Percentiles rank a stretch among this genome's conserved stretches.
Evolutionary conservation across 495 filamentous ascomycete genomes (phyloP).

Genomic region (Neurospora sp.): DNA sequence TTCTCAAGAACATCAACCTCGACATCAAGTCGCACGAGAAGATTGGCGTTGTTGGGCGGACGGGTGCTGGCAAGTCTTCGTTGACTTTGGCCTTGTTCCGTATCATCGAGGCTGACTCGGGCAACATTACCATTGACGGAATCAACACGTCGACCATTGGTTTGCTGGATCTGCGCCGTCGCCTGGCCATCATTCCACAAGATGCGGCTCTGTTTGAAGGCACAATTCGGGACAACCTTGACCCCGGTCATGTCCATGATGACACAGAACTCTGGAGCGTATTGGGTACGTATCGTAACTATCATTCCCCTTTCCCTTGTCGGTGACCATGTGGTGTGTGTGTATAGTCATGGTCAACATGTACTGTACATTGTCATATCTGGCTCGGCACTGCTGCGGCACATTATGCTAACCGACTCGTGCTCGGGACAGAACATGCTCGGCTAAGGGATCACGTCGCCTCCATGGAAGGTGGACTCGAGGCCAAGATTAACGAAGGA

Average conservation of each 20-base stretch:
- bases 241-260: constrained; percentile 89
- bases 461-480: constrained; percentile 79
- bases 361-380: not conserved
- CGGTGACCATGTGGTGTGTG: constrained; percentile 3
- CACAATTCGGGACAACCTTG: constrained; percentile 89
- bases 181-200: constrained; percentile 95
- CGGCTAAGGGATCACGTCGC: constrained; percentile 85
- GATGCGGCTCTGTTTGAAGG: constrained; percentile 97
- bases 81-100: constrained; percentile 89
- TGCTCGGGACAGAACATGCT: constrained; percentile 62
- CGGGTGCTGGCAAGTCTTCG: constrained; percentile 93
- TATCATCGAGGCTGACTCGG: constrained; percentile 78
- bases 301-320: constrained; percentile 14
- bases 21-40: constrained; percentile 94
- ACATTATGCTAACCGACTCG: constrained; percentile 12
- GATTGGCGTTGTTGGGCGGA: constrained; percentile 93
- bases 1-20: constrained; percentile 84
- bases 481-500: constrained; percentile 87
- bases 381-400: constrained; percentile 2
- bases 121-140: constrained; percentile 78
- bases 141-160: constrained; percentile 87
- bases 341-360: constrained; percentile 7
- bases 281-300: constrained; percentile 54
- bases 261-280: constrained; percentile 98
- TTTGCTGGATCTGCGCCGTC: constrained; percentile 74